A percentile compares a stretch with the other conserved stretches of the same genome.
phyloP scores from a whole-genome alignment of 495 filamentous ascomycete species.

The Penicillium parvum region DNA sequence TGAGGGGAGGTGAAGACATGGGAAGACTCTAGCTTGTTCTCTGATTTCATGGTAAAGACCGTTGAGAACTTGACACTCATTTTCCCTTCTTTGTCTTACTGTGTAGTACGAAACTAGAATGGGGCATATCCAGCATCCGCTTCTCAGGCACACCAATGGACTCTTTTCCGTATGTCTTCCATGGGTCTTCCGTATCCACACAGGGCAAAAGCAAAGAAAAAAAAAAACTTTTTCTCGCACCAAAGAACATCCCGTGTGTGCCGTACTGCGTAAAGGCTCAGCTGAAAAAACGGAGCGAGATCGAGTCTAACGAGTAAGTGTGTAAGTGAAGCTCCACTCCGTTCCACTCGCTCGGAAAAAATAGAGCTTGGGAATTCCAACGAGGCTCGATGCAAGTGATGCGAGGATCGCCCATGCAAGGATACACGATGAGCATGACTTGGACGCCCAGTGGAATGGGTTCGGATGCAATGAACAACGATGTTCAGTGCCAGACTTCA shows the following conservation, averaged over 20 bases:
- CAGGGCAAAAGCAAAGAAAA: slow-evolving; percentile 4
- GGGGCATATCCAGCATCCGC: slow-evolving; percentile 2
- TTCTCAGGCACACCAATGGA: not conserved
- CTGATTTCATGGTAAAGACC: no score
- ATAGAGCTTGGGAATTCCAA: slow-evolving; percentile 24
- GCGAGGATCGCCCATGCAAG: slow-evolving; percentile 22
- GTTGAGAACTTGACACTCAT: no score
- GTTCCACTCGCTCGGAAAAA: slow-evolving; percentile 36
- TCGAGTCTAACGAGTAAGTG: slow-evolving; percentile 29
- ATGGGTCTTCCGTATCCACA: slow-evolving; percentile 23
- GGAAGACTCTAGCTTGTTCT: not conserved
- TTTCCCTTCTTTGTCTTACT: not conserved
- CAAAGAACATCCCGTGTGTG: slow-evolving; percentile 23
- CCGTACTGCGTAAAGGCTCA: slow-evolving; percentile 6
- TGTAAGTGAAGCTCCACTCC: slow-evolving; percentile 22
- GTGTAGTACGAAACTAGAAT: not conserved
- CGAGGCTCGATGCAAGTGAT: slow-evolving; percentile 24
- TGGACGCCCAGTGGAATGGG: slow-evolving; percentile 6
- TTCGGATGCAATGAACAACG: slow-evolving; percentile 5
- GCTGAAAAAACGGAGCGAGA: slow-evolving; percentile 27
- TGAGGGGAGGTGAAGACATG: not conserved
- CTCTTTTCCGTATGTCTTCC: slow-evolving; percentile 16
- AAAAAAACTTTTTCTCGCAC: slow-evolving; percentile 11
- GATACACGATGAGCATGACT: slow-evolving; percentile 10
- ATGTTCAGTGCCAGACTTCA: not conserved